Evolutionary conservation across 1,139 yeast genomes (phyloP), one percentile per base, ranked within the genome.

Genomic region (Trichomonascaceae sp.): DNA sequence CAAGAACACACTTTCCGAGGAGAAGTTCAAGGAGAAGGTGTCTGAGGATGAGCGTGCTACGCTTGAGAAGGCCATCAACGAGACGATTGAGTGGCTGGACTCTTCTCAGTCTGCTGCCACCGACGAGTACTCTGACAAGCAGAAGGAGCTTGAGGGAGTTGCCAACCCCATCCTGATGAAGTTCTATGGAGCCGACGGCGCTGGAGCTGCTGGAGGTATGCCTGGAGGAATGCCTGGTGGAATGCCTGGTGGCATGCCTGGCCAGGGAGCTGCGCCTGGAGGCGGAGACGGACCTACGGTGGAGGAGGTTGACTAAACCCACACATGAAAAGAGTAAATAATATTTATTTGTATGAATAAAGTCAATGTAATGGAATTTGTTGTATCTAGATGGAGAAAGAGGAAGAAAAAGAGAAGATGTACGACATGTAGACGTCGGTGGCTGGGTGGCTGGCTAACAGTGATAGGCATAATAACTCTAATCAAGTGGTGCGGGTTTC

Each of bases 101-200:
- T 65, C 71, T 60, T 79, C 80, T 75, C 80, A 75, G 61, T 73
- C 93, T 52, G 94, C 89, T 54, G 65, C 92, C 50, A 72, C 77
- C 54, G 93, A 82, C 62, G 94, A 82, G 71, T 82, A 62, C 66
- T 67, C 74, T 56, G 92, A 79, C 69, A 74, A 76, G 69, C 89
- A 81, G 71, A 82, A 82, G 80, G 94, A 82, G 67, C 79, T 82
- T 60, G 93, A 82, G 71, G 80, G 76, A 50, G 72, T 76, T 66
- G 89, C 93, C 53, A 82, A 82, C 80, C 94, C 94, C 64, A 77
- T 82, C 71, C 76, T 82, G 80, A 69, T 84, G 60, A 80, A 81
- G 73, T 80, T 85, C 69, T 82, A 82, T 79, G 62, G 60, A 38
- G 60, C 56, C 44, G 65, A 51, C 40, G 64, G 61, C 41, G 77